Evolutionary conservation across 192 early-diverging fungal genomes (phyloP), one percentile per base, ranked within the genome.

Genomic region (Backusella psychrophila): DNA sequence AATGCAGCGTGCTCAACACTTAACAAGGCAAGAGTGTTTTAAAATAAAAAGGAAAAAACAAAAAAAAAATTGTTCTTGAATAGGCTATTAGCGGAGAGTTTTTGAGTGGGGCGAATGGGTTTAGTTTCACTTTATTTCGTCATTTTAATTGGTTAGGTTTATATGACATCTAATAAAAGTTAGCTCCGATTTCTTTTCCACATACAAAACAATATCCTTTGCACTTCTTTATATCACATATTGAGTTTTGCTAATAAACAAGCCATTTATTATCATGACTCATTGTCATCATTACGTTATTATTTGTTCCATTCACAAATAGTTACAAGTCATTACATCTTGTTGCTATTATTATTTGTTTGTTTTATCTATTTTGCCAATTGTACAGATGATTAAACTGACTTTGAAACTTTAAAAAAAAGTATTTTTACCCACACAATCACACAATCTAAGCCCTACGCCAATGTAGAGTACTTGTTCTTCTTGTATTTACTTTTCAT

Each of bases 1-100:
- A 71, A 71, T 71, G 31, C 44, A 71, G 70, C 70, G 70, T 71
- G 39, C 29, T 69, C 41, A 71, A 26, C 39, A 71, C 70, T 71
- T 71, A 71, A 71, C 70, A 71, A 71, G 70, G 70, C 70, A 71
- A 71, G 42, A 59, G 70, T 71, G 70, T 71, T 44, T 42, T 71
- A 41, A 68, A 42, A 72, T 23, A 46, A 72, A 72, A 72, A 72
- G 44, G 17, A 72, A 33, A 52, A 31, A 49, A 29, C n/a, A 44
- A 49, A 26, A 41, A 71, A 71, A 71, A 41, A 69, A 69, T n/a
- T 36, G 8, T 36, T 36, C 33, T 36, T 31, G 46, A 49, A 49
- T 49, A 49, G 36, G 29, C 68, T 36, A 69, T 36, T 36, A 69
- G 35, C 56, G 56, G 56, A 63, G 56, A 63, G 56, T 63, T 63